These are phyloP conservation scores for Chenopodium album DNA, from an alignment of 148 eudicot genomes.

Conservation along the genomic window DNA sequence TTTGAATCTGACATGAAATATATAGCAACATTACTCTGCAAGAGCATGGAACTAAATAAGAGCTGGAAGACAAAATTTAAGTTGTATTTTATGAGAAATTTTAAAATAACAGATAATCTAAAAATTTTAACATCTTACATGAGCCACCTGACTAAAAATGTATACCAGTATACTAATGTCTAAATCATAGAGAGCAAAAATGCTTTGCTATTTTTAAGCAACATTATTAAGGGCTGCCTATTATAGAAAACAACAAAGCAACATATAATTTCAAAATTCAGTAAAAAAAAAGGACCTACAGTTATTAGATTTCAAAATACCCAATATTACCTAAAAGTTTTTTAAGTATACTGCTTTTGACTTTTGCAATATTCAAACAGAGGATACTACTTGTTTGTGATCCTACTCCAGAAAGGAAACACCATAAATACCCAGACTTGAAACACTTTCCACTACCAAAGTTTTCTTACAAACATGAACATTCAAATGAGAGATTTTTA, in stretches of 20 bases:
- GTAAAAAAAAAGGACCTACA: neutral
- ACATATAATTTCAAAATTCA: neutral
- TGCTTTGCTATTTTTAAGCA: neutral
- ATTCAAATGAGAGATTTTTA: neutral
- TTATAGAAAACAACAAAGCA: neutral
- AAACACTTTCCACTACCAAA: neutral
- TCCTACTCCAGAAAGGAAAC: neutral
- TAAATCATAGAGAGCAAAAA: neutral
- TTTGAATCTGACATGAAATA: conserved; percentile 1
- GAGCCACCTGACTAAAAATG: neutral
- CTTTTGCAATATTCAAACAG: neutral
- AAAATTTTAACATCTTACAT: neutral
- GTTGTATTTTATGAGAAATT: neutral
- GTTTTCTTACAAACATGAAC: neutral
- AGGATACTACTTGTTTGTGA: neutral
- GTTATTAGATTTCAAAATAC: neutral
- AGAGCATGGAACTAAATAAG: neutral
- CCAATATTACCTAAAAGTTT: neutral
- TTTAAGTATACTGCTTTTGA: neutral
- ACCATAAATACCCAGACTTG: neutral
- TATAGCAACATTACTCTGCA: neutral
- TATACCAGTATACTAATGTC: neutral
- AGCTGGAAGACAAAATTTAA: neutral
- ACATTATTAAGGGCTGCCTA: neutral
- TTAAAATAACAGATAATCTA: neutral